Evolutionary conservation across 176 grass and related monocot genomes (phyloP).

Genomic region (Musa troglodytarum): DNA sequence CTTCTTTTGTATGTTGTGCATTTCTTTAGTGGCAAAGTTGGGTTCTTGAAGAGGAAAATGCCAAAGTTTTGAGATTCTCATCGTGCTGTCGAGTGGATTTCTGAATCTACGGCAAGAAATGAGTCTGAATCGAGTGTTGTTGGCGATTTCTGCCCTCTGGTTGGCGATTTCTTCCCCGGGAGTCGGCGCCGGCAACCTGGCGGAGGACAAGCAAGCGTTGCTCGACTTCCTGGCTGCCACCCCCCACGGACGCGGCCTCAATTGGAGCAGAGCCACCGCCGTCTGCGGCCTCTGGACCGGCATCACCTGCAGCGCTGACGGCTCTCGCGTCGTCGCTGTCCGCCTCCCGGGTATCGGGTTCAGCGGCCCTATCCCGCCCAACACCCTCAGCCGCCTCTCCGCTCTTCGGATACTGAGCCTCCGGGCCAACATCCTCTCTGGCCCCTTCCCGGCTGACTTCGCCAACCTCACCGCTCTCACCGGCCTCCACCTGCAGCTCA

Average conservation of each 20-base stretch:
- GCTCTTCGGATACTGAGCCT: slow-evolving; percentile 85
- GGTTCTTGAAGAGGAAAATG: neutral
- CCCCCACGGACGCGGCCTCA: slow-evolving; percentile 33
- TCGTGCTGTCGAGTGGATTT: neutral
- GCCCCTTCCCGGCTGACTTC: slow-evolving; percentile 46
- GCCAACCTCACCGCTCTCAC: slow-evolving; percentile 38
- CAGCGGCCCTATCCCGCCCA: slow-evolving; percentile 36
- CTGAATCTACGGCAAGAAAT: neutral
- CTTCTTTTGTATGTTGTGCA: neutral
- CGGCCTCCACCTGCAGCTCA: slow-evolving; percentile 80
- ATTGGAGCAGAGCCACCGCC: slow-evolving; percentile 37
- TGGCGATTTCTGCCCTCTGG: slow-evolving; percentile 20
- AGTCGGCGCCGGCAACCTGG: slow-evolving; percentile 21
- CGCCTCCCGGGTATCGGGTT: slow-evolving; percentile 68
- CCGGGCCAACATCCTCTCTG: slow-evolving; percentile 57
- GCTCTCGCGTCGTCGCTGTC: slow-evolving; percentile 42
- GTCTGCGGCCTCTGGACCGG: slow-evolving; percentile 73
- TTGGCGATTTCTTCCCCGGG: neutral
- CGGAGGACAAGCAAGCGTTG: slow-evolving; percentile 48
- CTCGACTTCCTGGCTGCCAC: slow-evolving; percentile 44
- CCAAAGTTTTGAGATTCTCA: neutral
- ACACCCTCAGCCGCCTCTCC: slow-evolving; percentile 56
- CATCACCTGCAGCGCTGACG: slow-evolving; percentile 62
- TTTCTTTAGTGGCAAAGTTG: neutral
- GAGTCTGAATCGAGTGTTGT: neutral